Percentiles rank a stretch among this genome's conserved stretches.
Conservation (phyloP, 1,284 basidiomycete species). For the Fistulina hepatica region DNA sequence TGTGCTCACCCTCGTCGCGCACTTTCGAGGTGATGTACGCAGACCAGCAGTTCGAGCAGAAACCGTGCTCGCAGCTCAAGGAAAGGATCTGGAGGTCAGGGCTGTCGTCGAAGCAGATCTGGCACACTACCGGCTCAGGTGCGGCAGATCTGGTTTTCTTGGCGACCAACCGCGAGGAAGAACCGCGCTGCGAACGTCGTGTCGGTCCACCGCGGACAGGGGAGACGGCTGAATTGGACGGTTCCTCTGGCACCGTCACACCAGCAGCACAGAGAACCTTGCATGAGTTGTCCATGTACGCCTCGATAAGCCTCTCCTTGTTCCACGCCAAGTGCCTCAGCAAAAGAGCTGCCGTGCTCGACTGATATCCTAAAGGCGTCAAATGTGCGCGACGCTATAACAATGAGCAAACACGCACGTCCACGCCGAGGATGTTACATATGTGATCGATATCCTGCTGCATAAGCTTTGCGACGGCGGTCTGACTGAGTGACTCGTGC, state of each 20-base stretch:
- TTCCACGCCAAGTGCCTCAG: conserved; percentile 90
- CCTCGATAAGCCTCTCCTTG: conserved; percentile 90
- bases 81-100: conserved; percentile 46
- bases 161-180: conserved; percentile 17
- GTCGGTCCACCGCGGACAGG: conserved; percentile 27
- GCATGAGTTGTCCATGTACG: conserved; percentile 84
- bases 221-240: conserved; percentile 22
- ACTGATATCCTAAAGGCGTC: conserved; percentile 18
- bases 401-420: conserved; percentile 43
- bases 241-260: conserved; percentile 28
- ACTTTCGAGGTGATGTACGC: conserved; percentile 83
- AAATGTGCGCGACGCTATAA: conserved; percentile 3
- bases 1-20: conserved; percentile 80
- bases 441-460: conserved; percentile 73
- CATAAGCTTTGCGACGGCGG: conserved; percentile 70
- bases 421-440: conserved; percentile 74
- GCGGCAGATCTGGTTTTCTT: conserved; percentile 22
- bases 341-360: conserved; percentile 60
- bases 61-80: conserved; percentile 72
- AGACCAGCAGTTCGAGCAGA: conserved; percentile 82
- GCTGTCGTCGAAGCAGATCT: conserved; percentile 83
- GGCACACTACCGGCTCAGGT: conserved; percentile 63
- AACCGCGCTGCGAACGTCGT: conserved; percentile 22
- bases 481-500: conserved; percentile 61
- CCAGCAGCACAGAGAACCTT: conserved; percentile 67